Base-by-base conservation (phyloP, 257 asterid species). In the Fraxinus pennsylvanica region DNA sequence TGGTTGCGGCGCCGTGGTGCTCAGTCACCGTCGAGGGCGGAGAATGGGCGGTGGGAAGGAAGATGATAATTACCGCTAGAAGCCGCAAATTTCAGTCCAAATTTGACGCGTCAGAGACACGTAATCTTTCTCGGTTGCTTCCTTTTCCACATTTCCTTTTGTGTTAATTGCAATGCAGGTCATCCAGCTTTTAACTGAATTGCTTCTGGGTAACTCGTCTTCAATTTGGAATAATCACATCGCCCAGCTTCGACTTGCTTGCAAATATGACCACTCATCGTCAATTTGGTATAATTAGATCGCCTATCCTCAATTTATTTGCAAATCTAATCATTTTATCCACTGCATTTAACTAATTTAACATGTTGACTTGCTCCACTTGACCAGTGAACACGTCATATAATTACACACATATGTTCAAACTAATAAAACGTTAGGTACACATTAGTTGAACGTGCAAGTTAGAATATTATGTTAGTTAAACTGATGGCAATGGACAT, bases 61-160 rank as follows among this genome's bases (percentile, higher is more conserved):
- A 71, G 29, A 7, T 22, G 78, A 73, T 72, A 8, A 27, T 43
- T 43, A 9, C 47, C 4, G 47, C 21, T 6, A 32, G 35, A 43
- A 29, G 63, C 78, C 79, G 79, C 85, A 74, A 81, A 75, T 76
- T 32, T 68, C 52, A 72, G 82, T 74, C 82, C 86, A 85, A 77
- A 69, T 45, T 33, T 82, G 88, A 82, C 77, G 84, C 88, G 86
- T 85, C 84, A 79, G 79, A 73, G 81, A 41, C 86, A 85, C 84
- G 79, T 78, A 67, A 69, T 33, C 73, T 21, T 54, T 13, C 73
- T 12, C 14, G 52, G 74, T 22, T 63, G 35, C 35, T 63, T 63
- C 69, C 69, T 27, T 0, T 9, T 63, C 8, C 35, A 27, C 69
- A 63, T 25, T 63, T 27, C 35, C 6, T 63, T 25, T 25, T 25